Evolutionary conservation across 352 stramenopile genomes (phyloP).

Genomic region (Phytopythium helicoides): DNA sequence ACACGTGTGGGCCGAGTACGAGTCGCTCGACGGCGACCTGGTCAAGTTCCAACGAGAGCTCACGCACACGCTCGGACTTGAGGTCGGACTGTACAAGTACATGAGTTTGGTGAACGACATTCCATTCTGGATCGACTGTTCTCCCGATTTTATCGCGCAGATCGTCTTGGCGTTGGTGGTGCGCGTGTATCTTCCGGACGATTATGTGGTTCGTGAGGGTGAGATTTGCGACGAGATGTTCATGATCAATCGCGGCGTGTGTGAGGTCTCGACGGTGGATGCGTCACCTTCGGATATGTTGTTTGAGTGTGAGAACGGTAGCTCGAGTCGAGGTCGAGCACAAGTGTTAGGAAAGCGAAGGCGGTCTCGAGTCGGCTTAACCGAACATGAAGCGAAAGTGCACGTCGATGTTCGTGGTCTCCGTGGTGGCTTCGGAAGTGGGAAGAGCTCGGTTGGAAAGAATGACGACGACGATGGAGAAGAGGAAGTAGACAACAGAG

Average conservation of each 20-base stretch:
- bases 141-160: constrained; percentile 35
- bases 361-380: too few species aligned
- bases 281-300: too few species aligned
- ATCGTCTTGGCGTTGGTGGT: constrained; percentile 28
- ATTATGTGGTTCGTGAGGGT: constrained; percentile 39
- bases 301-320: neutral
- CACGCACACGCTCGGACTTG: constrained; percentile 32
- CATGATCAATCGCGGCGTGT: constrained; percentile 36
- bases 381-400: too few species aligned
- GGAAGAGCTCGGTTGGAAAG: too few species aligned
- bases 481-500: too few species aligned
- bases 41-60: constrained; percentile 36
- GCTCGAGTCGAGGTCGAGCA: neutral
- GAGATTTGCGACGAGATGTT: constrained; percentile 38
- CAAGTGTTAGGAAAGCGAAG: too few species aligned
- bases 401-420: too few species aligned
- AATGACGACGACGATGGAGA: neutral
- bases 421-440: too few species aligned
- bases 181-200: constrained; percentile 42
- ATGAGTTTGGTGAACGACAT: constrained; percentile 32
- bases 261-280: constrained; percentile 14
- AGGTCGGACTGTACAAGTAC: constrained; percentile 38
- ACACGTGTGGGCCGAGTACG: constrained; percentile 31
- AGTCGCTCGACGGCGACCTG: constrained; percentile 33
- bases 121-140: constrained; percentile 37